Evolutionary conservation across 2,329 filamentous ascomycete genomes (phyloP).

Genomic region (Penicillium sp.): DNA sequence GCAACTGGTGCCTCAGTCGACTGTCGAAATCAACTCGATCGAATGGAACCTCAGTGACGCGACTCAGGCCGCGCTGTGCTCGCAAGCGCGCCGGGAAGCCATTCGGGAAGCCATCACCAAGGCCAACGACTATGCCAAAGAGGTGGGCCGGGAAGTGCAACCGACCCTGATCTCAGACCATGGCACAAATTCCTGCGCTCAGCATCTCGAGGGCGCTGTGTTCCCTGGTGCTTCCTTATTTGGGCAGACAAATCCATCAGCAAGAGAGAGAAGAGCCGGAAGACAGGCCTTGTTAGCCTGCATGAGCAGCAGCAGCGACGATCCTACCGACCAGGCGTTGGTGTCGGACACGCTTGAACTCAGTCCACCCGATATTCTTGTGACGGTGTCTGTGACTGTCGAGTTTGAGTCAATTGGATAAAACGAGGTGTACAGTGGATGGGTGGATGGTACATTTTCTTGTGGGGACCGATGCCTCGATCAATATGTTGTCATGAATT

Average conservation of each 20-base stretch:
- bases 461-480: too few species aligned
- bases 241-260: neutral
- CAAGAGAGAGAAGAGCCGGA: too few species aligned
- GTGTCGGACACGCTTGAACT: neutral
- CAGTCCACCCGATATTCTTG: neutral
- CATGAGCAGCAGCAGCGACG: neutral
- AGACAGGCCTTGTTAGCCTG: neutral
- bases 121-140: conserved; percentile 18
- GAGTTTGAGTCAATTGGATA: neutral
- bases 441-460: too few species aligned
- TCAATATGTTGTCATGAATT: too few species aligned
- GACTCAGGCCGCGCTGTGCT: conserved; percentile 14
- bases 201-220: neutral
- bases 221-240: neutral
- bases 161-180: conserved; percentile 12
- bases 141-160: conserved; percentile 14
- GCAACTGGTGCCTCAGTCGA: conserved; percentile 12
- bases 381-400: neutral
- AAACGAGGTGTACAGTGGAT: too few species aligned
- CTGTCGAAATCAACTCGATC: conserved; percentile 19
- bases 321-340: neutral
- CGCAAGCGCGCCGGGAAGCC: conserved; percentile 18
- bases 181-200: neutral
- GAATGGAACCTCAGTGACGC: conserved; percentile 23
- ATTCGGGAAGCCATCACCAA: conserved; percentile 21